phyloP scores from a whole-genome alignment of 805 yeast genomes.

The Dipodascopsis uninucleata region DNA sequence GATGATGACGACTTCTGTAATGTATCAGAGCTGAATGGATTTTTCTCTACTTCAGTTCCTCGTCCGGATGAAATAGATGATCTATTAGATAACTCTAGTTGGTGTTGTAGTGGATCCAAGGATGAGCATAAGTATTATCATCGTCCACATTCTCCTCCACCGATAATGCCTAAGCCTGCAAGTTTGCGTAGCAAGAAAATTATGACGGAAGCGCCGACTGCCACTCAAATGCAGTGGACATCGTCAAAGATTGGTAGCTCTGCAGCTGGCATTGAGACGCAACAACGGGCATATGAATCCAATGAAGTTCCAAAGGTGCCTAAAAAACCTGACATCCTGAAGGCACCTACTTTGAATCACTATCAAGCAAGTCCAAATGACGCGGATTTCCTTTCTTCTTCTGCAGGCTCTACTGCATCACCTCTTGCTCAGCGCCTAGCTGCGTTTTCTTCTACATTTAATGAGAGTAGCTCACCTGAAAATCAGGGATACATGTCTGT shows the following conservation, averaged over 20 bases:
- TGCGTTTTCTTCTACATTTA: slow-evolving; percentile 21
- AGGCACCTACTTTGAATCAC: slow-evolving; percentile 6
- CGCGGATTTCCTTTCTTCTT: slow-evolving; percentile 18
- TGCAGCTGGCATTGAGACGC: background rate
- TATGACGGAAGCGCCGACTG: slow-evolving; percentile 9
- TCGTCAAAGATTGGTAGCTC: background rate
- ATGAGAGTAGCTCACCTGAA: slow-evolving; percentile 17
- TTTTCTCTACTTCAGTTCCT: slow-evolving; percentile 32
- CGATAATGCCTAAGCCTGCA: slow-evolving; percentile 25
- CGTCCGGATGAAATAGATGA: slow-evolving; percentile 32
- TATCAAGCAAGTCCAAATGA: slow-evolving; percentile 1
- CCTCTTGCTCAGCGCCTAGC: slow-evolving; percentile 22
- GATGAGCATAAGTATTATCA: slow-evolving; percentile 18
- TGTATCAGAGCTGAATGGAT: slow-evolving; percentile 22
- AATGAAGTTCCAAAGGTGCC: slow-evolving; percentile 22
- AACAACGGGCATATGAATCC: background rate
- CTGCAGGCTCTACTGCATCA: slow-evolving; percentile 19
- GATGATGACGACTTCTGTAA: slow-evolving; percentile 21
- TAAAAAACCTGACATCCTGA: slow-evolving; percentile 17
- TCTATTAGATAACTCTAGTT: slow-evolving; percentile 20
- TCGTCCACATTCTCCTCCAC: slow-evolving; percentile 28
- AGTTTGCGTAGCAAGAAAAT: slow-evolving; percentile 14
- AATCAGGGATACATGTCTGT: slow-evolving; percentile 8
- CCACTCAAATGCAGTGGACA: slow-evolving; percentile 16
- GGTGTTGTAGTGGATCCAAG: slow-evolving; percentile 10